phyloP scores from a whole-genome alignment of 768 basidiomycete genomes.

The Tylopilus vinaceipallidus region DNA sequence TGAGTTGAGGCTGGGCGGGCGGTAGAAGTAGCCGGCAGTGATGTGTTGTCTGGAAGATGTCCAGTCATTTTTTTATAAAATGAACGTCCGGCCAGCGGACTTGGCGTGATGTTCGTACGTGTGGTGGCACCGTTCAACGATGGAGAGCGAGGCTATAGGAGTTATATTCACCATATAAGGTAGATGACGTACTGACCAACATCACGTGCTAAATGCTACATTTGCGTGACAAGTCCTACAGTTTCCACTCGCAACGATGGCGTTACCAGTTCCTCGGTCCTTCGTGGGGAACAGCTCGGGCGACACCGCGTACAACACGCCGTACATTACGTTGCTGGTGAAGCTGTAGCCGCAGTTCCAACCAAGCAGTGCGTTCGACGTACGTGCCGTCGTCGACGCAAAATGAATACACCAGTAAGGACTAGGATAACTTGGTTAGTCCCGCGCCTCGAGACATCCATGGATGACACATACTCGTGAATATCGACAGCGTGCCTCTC shows the following conservation, averaged over 20 bases:
- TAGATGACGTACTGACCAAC: too few species aligned
- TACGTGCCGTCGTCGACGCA: conserved; percentile 53
- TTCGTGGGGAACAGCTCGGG: conserved; percentile 56
- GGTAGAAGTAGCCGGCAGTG: too few species aligned
- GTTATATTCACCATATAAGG: too few species aligned
- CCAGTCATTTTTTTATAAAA: too few species aligned
- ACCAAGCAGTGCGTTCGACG: conserved; percentile 49
- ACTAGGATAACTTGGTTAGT: conserved; percentile 22
- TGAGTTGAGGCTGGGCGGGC: too few species aligned
- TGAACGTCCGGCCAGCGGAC: too few species aligned
- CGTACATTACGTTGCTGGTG: conserved; percentile 57
- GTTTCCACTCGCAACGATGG: conserved; percentile 49
- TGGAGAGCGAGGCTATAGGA: too few species aligned
- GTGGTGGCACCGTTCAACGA: too few species aligned
- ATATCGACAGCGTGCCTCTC: conserved; percentile 50
- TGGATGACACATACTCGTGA: conserved; percentile 38
- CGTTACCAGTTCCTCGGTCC: conserved; percentile 55
- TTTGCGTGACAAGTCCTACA: too few species aligned
- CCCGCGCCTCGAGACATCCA: background rate
- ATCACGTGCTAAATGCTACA: too few species aligned
- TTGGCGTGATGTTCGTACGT: too few species aligned
- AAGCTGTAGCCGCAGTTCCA: conserved; percentile 62
- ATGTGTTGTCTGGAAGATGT: too few species aligned
- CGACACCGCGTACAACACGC: conserved; percentile 41
- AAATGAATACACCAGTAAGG: conserved; percentile 57